These are phyloP conservation scores for Calonectria ilicicola DNA, from an alignment of 2,329 filamentous ascomycete species.

Conservation along the genomic window DNA sequence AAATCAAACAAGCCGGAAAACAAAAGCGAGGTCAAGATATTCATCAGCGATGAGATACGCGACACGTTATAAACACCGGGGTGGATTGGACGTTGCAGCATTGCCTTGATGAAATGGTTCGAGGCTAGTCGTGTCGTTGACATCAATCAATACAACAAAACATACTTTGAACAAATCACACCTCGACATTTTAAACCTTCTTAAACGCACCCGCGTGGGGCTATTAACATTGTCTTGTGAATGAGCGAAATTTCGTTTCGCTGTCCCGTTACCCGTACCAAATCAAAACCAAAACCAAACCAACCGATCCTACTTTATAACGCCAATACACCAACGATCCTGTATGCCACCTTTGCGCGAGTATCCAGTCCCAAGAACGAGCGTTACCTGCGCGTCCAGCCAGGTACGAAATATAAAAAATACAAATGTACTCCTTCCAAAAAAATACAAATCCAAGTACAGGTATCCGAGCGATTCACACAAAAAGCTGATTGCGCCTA, in stretches of 20 bases:
- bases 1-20: neutral
- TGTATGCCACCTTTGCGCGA: conserved; percentile 33
- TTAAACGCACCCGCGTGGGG: conserved; percentile 13
- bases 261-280: conserved; percentile 21
- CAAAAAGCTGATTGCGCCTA: conserved; percentile 28
- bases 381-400: conserved; percentile 28
- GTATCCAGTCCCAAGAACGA: conserved; percentile 39
- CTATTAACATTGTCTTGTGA: conserved; percentile 22
- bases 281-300: conserved; percentile 14
- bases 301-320: conserved; percentile 24
- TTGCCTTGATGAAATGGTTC: neutral
- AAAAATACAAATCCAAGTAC: conserved; percentile 29
- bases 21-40: neutral
- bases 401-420: conserved; percentile 25
- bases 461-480: conserved; percentile 22
- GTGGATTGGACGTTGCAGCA: neutral
- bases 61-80: neutral
- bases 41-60: neutral
- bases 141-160: conserved; percentile 7
- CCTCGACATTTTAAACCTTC: neutral
- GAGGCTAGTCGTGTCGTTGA: neutral
- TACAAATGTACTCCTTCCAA: conserved; percentile 27
- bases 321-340: conserved; percentile 32
- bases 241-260: conserved; percentile 6
- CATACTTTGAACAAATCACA: neutral